These are phyloP conservation scores for Diospyros lotus DNA, from an alignment of 148 eudicot genomes.

Conservation along the genomic window DNA sequence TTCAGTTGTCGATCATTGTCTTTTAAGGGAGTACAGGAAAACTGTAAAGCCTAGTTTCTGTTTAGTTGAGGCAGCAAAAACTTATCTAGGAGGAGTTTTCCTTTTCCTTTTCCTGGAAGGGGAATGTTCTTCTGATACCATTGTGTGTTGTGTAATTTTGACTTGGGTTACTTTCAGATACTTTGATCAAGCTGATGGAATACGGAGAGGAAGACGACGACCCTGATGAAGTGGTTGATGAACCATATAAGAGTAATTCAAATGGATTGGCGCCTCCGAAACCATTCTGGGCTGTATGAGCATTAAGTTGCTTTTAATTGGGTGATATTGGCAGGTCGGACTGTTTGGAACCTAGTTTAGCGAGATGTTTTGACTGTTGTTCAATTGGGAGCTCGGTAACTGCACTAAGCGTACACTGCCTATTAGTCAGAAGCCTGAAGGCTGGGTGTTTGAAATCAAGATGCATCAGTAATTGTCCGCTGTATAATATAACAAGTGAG, in stretches of 20 bases:
- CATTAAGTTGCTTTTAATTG: conserved; percentile 2
- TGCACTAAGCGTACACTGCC: too few relatives aligned
- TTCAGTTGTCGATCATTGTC: neutral
- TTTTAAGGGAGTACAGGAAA: too few relatives aligned
- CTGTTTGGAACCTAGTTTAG: neutral
- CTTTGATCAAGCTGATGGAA: conserved; percentile 76
- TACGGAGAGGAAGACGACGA: conserved; percentile 80
- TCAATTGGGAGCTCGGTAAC: neutral
- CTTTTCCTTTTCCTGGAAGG: neutral
- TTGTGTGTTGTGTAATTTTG: neutral
- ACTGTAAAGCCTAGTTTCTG: too few relatives aligned
- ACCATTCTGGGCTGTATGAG: conserved; percentile 79
- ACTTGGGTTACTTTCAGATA: conserved; percentile 47
- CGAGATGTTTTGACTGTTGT: neutral
- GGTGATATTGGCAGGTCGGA: neutral
- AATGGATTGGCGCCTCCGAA: conserved; percentile 30
- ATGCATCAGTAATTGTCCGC: too few relatives aligned
- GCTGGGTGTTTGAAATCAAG: too few relatives aligned
- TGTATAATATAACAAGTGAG: too few relatives aligned
- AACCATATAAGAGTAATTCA: conserved; percentile 20
- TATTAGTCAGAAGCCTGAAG: too few relatives aligned
- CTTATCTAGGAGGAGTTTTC: neutral
- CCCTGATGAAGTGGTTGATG: conserved; percentile 26
- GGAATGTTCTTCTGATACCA: neutral
- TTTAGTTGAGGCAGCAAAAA: too few relatives aligned